phyloP scores from a whole-genome alignment of 257 asterid genomes.

The Capsicum chinense region DNA sequence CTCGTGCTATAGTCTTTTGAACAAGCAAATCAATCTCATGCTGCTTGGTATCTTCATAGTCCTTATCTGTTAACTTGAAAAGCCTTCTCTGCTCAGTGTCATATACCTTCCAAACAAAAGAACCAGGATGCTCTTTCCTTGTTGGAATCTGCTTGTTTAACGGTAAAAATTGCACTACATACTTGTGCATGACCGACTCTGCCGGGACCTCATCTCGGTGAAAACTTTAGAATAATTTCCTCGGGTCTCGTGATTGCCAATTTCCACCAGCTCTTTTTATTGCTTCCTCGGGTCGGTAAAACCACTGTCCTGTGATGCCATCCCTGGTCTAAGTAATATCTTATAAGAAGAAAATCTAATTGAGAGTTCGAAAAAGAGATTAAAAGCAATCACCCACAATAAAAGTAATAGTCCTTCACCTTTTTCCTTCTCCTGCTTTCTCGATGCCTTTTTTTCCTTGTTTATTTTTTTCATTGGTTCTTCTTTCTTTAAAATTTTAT shows the following conservation, averaged over 20 bases:
- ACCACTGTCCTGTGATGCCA: conserved; percentile 80
- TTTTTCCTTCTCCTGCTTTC: too few relatives aligned
- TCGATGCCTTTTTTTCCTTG: too few relatives aligned
- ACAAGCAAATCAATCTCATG: conserved; percentile 78
- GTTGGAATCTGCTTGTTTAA: too few relatives aligned
- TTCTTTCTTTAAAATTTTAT: background rate
- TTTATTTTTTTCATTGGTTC: too few relatives aligned
- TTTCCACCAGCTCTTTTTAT: conserved; percentile 65
- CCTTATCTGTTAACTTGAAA: conserved; percentile 75
- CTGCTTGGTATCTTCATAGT: conserved; percentile 70
- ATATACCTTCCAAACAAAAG: conserved; percentile 79
- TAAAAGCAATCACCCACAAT: background rate
- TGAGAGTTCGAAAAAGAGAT: background rate
- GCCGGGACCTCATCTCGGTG: too few relatives aligned
- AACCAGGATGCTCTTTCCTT: conserved; percentile 72
- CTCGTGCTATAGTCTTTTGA: conserved; percentile 53
- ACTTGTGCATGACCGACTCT: too few relatives aligned
- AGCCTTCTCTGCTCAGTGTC: conserved; percentile 69
- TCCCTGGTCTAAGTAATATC: conserved; percentile 56
- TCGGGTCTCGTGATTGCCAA: conserved; percentile 54
- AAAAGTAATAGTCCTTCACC: background rate
- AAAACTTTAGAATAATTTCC: too few relatives aligned
- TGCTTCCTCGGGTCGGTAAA: conserved; percentile 95
- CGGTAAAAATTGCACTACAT: too few relatives aligned
- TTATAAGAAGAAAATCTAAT: conserved; percentile 40